Percentiles rank a stretch among this genome's conserved stretches.
These are phyloP conservation scores for Thraustochytrium striatum DNA, from an alignment of 352 stramenopile species.

Conservation along the genomic window DNA sequence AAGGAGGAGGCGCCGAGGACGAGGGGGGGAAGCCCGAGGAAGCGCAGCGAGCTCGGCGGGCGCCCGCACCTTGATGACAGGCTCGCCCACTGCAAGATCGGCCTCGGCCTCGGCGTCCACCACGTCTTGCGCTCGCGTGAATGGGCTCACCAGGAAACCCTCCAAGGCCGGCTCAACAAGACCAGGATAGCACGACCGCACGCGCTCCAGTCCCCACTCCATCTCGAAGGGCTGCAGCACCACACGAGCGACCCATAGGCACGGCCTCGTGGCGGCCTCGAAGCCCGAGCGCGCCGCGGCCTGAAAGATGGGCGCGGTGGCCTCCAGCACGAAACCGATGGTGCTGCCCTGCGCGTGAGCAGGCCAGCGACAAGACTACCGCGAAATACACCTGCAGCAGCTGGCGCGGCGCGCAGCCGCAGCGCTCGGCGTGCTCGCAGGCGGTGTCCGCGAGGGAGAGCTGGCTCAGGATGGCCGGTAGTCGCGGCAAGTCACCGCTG, in stretches of 20 bases:
- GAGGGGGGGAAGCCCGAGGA: no score
- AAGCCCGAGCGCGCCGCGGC: background rate
- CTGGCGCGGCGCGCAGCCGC: background rate
- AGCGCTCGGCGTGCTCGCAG: no score
- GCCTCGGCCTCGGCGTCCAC: background rate
- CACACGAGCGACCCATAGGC: background rate
- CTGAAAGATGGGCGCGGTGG: background rate
- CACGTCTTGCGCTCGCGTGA: background rate
- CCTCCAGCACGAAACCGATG: slow-evolving; percentile 20
- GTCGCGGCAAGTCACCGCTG: no score
- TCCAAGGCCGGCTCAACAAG: background rate
- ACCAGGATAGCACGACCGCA: slow-evolving; percentile 1
- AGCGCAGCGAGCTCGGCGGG: background rate
- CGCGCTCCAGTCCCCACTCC: slow-evolving; percentile 1
- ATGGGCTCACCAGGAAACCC: background rate
- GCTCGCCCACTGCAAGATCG: background rate
- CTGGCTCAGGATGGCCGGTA: no score
- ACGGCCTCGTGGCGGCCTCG: no score
- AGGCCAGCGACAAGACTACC: background rate
- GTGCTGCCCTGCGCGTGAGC: no score
- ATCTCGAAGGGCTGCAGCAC: slow-evolving; percentile 13
- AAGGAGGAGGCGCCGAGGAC: background rate
- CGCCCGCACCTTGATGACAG: background rate
- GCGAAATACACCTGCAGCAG: slow-evolving; percentile 2
- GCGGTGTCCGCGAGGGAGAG: no score